phyloP scores from a whole-genome alignment of 2,329 filamentous ascomycete species.

The Coleophoma cylindrospora region DNA sequence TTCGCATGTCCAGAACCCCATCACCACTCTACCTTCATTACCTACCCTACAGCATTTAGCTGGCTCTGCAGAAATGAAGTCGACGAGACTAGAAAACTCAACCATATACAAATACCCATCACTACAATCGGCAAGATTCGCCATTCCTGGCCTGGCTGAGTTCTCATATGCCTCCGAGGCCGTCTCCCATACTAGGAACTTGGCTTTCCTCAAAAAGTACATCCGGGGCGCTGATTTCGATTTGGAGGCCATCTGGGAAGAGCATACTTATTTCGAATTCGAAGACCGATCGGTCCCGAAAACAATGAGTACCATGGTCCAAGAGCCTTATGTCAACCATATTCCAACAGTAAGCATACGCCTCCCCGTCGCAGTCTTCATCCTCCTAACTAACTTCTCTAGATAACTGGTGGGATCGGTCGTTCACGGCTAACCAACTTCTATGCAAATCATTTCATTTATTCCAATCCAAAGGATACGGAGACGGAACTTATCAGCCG shows the following conservation, averaged over 20 bases:
- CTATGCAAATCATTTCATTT: slow-evolving; percentile 71
- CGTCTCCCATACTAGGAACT: slow-evolving; percentile 53
- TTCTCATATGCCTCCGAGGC: slow-evolving; percentile 38
- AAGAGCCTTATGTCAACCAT: slow-evolving; percentile 76
- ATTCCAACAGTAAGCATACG: slow-evolving; percentile 54
- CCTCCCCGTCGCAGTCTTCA: neutral
- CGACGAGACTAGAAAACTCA: neutral
- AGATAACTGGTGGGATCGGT: slow-evolving; percentile 59
- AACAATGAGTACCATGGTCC: slow-evolving; percentile 79
- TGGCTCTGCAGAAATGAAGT: neutral
- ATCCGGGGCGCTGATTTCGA: slow-evolving; percentile 65
- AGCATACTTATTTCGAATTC: slow-evolving; percentile 71
- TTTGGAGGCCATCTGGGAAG: slow-evolving; percentile 73
- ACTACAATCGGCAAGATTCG: slow-evolving; percentile 7
- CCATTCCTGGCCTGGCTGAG: slow-evolving; percentile 2
- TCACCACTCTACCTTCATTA: neutral
- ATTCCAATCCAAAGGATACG: slow-evolving; percentile 64
- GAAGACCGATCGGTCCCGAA: slow-evolving; percentile 60
- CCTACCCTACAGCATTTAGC: slow-evolving; percentile 1
- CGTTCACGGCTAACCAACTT: slow-evolving; percentile 58
- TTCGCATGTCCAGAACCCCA: neutral
- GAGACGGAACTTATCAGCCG: slow-evolving; percentile 65
- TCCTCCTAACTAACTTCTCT: neutral
- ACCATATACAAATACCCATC: slow-evolving; percentile 2
- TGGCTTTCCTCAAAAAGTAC: slow-evolving; percentile 59